Conservation (phyloP, 2,329 filamentous ascomycete genomes). For the Didymella keratinophila region DNA sequence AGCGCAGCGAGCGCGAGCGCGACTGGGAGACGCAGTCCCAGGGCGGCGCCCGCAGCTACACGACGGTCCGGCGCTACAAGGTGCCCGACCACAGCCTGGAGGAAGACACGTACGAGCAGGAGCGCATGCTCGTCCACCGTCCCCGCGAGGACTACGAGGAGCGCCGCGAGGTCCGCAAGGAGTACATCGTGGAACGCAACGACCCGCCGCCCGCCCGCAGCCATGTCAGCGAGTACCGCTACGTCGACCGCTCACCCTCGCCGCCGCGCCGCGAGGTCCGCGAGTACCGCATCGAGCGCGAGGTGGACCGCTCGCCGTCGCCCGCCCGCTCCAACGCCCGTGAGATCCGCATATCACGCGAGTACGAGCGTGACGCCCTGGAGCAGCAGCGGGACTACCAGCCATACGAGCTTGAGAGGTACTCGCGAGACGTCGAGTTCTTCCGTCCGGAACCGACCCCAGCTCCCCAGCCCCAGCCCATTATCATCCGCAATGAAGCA, state of each 20-base stretch:
- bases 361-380: conserved; percentile 45
- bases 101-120: conserved; percentile 55
- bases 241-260: conserved; percentile 49
- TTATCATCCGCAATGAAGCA: conserved; percentile 61
- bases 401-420: conserved; percentile 56
- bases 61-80: conserved; percentile 68
- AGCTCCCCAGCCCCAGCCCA: conserved; percentile 42
- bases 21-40: conserved; percentile 52
- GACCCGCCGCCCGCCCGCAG: conserved; percentile 36
- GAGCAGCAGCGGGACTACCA: conserved; percentile 38
- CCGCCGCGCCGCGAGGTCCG: conserved; percentile 57
- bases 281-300: conserved; percentile 62
- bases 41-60: conserved; percentile 55
- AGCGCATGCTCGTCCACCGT: conserved; percentile 56
- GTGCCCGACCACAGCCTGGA: conserved; percentile 57
- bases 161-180: conserved; percentile 43
- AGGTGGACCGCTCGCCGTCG: conserved; percentile 58
- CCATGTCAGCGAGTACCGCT: conserved; percentile 50
- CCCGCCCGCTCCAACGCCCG: conserved; percentile 52
- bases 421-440: conserved; percentile 63
- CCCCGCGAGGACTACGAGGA: conserved; percentile 44
- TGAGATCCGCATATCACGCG: conserved; percentile 44
- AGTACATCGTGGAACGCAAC: conserved; percentile 52
- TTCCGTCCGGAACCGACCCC: conserved; percentile 53
- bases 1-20: conserved; percentile 52